Evolutionary conservation across 805 yeast species (phyloP).

Genomic region (Metschnikowia picachoensis): DNA sequence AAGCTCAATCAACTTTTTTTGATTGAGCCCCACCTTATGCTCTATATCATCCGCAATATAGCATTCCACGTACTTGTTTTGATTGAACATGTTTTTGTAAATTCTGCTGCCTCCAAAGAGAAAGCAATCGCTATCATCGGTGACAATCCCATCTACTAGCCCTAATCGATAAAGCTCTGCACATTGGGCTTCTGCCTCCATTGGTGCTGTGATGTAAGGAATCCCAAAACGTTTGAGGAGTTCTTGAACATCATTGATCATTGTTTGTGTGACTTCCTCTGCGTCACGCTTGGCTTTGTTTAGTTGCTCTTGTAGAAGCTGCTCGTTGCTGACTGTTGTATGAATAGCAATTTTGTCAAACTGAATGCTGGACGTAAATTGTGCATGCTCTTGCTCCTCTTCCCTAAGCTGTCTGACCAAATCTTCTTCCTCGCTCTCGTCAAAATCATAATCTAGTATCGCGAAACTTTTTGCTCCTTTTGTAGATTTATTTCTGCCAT

Average conservation of each 20-base stretch:
- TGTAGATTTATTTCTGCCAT: background rate
- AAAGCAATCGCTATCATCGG: constrained; percentile 97
- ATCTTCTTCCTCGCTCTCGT: constrained; percentile 74
- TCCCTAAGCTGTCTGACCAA: constrained; percentile 56
- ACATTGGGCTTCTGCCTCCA: constrained; percentile 99
- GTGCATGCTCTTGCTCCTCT: constrained; percentile 71
- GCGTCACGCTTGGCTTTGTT: constrained; percentile 77
- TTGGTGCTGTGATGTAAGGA: constrained; percentile 93
- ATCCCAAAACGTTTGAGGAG: constrained; percentile 83
- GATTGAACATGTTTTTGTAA: constrained; percentile 92
- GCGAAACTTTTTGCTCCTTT: background rate
- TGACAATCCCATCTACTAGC: constrained; percentile 89
- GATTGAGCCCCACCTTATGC: constrained; percentile 59
- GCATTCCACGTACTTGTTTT: constrained; percentile 86
- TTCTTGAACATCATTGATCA: constrained; percentile 91
- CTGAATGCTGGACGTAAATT: constrained; percentile 44
- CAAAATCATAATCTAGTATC: constrained; percentile 59
- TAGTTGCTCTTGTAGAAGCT: constrained; percentile 54
- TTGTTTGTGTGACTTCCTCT: constrained; percentile 81
- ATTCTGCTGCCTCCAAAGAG: constrained; percentile 83
- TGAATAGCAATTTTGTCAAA: constrained; percentile 19
- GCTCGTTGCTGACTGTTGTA: constrained; percentile 44
- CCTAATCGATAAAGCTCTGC: constrained; percentile 67
- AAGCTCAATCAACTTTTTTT: constrained; percentile 65
- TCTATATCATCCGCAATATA: constrained; percentile 60